Percentiles rank a stretch among this genome's conserved stretches.
Conservation (phyloP, 352 stramenopile species). For the Phytophthora agathidicida region DNA sequence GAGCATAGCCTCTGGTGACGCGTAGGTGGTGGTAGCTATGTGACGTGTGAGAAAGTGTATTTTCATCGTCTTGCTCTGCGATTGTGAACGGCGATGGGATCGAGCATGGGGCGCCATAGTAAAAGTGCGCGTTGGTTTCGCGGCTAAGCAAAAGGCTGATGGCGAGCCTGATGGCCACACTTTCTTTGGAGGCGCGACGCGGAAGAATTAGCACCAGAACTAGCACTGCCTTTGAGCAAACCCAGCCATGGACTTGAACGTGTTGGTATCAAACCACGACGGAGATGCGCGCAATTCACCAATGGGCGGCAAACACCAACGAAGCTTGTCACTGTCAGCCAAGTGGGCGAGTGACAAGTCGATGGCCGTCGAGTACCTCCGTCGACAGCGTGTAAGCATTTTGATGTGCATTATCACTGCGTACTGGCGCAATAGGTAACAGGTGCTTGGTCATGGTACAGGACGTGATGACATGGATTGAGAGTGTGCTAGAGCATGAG, state of each 20-base stretch:
- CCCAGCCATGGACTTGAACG: conserved; percentile 31
- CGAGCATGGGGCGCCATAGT: conserved; percentile 3
- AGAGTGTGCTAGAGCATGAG: conserved; percentile 65
- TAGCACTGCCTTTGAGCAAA: conserved; percentile 7
- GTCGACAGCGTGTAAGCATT: conserved; percentile 58
- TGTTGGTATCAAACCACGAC: conserved; percentile 38
- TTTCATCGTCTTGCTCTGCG: conserved; percentile 24
- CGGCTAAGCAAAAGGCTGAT: conserved; percentile 10
- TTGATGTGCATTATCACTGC: neutral
- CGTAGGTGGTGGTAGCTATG: conserved; percentile 33
- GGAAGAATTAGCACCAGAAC: conserved; percentile 15
- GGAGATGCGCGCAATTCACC: conserved; percentile 45
- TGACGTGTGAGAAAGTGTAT: conserved; percentile 50
- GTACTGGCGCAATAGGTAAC: neutral
- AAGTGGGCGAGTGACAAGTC: conserved; percentile 82
- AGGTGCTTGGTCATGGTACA: conserved; percentile 15
- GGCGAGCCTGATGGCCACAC: conserved; percentile 9
- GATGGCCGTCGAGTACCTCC: conserved; percentile 77
- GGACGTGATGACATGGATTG: conserved; percentile 79
- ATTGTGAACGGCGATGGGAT: conserved; percentile 25
- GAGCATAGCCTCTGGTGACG: conserved; percentile 11
- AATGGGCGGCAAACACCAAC: conserved; percentile 74
- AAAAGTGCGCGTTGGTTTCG: conserved; percentile 32
- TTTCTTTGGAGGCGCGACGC: conserved; percentile 32
- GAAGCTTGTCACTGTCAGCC: conserved; percentile 67